phyloP scores from a whole-genome alignment of 768 basidiomycete genomes.

The Candolleomyces eurysporus region DNA sequence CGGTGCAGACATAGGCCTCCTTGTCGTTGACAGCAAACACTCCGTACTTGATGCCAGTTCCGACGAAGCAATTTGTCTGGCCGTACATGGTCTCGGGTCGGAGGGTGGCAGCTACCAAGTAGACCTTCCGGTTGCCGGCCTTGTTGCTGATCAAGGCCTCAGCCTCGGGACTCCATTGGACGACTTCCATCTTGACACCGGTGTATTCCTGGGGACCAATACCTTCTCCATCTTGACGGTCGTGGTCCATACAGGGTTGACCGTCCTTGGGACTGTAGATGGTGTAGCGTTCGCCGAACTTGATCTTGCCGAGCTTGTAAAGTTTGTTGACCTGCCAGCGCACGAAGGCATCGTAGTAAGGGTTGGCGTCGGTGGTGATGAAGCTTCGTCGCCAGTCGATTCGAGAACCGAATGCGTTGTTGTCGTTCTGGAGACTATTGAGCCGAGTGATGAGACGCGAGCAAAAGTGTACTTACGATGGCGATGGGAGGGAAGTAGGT shows the following conservation, averaged over 20 bases:
- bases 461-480: conserved; percentile 46
- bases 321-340: conserved; percentile 98
- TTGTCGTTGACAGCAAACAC: conserved; percentile 84
- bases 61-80: conserved; percentile 97
- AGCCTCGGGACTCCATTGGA: conserved; percentile 68
- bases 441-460: neutral
- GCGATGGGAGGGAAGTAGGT: conserved; percentile 96
- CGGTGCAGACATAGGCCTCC: conserved; percentile 86
- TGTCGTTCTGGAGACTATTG: conserved; percentile 45
- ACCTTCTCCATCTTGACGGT: conserved; percentile 94
- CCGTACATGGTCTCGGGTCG: conserved; percentile 99
- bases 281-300: conserved; percentile 97
- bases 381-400: conserved; percentile 97
- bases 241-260: conserved; percentile 99
- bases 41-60: conserved; percentile 86
- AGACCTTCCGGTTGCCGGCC: conserved; percentile 78
- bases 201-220: no score
- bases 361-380: conserved; percentile 92
- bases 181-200: conserved; percentile 91
- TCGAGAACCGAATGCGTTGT: conserved; percentile 86
- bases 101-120: conserved; percentile 92
- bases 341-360: conserved; percentile 96
- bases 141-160: conserved; percentile 62
- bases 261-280: conserved; percentile 99
- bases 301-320: conserved; percentile 84